Evolutionary conservation across 106 monocot genomes (phyloP).

Genomic region (Platanthera guangdongensis): DNA sequence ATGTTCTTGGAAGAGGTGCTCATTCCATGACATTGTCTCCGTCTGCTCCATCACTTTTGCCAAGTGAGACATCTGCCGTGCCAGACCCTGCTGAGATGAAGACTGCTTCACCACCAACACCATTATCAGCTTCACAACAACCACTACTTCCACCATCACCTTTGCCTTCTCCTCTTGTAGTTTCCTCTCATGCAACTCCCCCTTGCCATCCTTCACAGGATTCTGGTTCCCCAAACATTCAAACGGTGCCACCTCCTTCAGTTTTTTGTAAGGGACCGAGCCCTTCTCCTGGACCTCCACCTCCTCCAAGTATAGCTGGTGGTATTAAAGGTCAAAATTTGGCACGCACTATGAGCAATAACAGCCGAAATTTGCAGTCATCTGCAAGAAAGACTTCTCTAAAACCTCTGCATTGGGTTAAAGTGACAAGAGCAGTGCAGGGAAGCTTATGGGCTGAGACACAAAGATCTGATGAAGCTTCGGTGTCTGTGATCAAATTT

Average conservation of each 20-base stretch:
- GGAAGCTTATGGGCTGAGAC: constrained; percentile 96
- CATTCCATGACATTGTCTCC: constrained; percentile 10
- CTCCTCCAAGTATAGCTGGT: constrained; percentile 31
- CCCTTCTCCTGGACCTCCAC: constrained; percentile 22
- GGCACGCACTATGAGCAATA: constrained; percentile 16
- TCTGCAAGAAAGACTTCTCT: constrained; percentile 56
- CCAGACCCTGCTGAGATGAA: background rate
- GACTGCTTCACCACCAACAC: constrained; percentile 3
- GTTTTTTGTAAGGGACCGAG: constrained; percentile 3
- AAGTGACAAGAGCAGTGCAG: constrained; percentile 95
- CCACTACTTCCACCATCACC: constrained; percentile 6
- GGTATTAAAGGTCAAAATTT: constrained; percentile 20
- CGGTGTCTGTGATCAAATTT: constrained; percentile 28
- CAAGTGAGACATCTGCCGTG: background rate
- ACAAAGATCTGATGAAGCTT: constrained; percentile 66
- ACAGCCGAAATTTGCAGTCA: constrained; percentile 25
- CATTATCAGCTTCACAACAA: background rate
- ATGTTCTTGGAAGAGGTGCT: constrained; percentile 15
- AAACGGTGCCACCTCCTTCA: constrained; percentile 50
- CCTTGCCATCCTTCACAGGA: background rate
- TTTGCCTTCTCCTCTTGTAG: background rate
- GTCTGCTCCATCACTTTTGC: constrained; percentile 8
- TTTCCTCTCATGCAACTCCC: background rate
- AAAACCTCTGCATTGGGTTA: constrained; percentile 92
- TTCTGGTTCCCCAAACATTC: constrained; percentile 14